These are phyloP conservation scores for Neoascochyta sp. DNA, from an alignment of 2,329 filamentous ascomycete genomes.

Conservation along the genomic window DNA sequence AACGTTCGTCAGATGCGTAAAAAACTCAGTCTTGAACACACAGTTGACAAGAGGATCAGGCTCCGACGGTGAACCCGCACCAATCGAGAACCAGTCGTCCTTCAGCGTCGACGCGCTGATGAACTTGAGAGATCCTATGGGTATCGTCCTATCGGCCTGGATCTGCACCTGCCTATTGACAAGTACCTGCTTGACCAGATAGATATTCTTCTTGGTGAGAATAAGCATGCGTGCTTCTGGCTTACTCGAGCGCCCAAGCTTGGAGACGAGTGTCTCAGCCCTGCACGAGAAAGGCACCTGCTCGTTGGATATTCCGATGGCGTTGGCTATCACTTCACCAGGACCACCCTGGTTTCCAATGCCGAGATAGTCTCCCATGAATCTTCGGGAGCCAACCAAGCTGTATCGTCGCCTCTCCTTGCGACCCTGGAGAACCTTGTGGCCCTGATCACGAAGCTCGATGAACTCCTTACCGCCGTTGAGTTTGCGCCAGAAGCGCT, in stretches of 20 bases:
- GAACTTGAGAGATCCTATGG: slow-evolving; percentile 84
- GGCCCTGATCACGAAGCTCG: slow-evolving; percentile 81
- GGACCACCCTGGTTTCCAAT: slow-evolving; percentile 76
- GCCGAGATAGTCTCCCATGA: slow-evolving; percentile 91
- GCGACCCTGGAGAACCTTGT: slow-evolving; percentile 72
- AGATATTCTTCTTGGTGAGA: slow-evolving; percentile 80
- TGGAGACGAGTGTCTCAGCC: slow-evolving; percentile 83
- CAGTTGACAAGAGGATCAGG: slow-evolving; percentile 92
- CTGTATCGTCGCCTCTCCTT: slow-evolving; percentile 92
- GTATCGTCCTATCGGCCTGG: slow-evolving; percentile 73
- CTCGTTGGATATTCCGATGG: slow-evolving; percentile 71
- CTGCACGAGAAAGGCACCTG: slow-evolving; percentile 84
- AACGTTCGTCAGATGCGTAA: slow-evolving; percentile 79
- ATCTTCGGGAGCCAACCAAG: slow-evolving; percentile 84
- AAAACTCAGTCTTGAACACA: slow-evolving; percentile 94
- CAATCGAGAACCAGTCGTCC: slow-evolving; percentile 96
- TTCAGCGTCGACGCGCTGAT: slow-evolving; percentile 75
- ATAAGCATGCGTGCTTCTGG: slow-evolving; percentile 80
- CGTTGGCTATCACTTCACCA: slow-evolving; percentile 74
- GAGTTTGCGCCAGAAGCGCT: slow-evolving; percentile 93
- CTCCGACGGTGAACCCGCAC: slow-evolving; percentile 84
- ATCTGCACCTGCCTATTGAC: slow-evolving; percentile 81
- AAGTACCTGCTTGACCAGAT: slow-evolving; percentile 80
- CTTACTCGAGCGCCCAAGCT: slow-evolving; percentile 95
- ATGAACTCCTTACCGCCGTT: slow-evolving; percentile 86